Conservation (phyloP, 208 protist genomes). For the Leishmania major region DNA sequence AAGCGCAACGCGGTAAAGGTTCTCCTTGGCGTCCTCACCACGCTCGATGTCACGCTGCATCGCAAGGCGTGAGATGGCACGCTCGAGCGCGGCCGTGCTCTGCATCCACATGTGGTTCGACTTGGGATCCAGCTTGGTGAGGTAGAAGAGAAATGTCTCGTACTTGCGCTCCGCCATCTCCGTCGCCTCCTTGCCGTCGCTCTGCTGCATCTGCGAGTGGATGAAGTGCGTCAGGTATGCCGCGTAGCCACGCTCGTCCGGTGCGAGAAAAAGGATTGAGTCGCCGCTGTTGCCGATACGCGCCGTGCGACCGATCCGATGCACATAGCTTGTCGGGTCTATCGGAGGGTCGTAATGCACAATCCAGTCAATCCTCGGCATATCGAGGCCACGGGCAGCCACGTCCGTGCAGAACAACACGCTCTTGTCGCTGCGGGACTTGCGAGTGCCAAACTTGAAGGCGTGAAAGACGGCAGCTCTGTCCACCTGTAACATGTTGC, state of each 20-base stretch:
- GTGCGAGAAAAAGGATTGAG: constrained; percentile 93
- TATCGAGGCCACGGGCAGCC: constrained; percentile 95
- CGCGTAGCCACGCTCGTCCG: constrained; percentile 89
- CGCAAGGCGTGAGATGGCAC: constrained; percentile 92
- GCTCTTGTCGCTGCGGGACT: constrained; percentile 56
- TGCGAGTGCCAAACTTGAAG: constrained; percentile 68
- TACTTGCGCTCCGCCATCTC: constrained; percentile 85
- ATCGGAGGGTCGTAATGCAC: constrained; percentile 97
- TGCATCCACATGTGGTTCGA: constrained; percentile 95
- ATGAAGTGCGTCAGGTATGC: constrained; percentile 88
- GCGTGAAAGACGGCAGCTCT: constrained; percentile 91
- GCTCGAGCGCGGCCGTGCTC: constrained; percentile 80
- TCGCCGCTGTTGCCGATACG: constrained; percentile 94
- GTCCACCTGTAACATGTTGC: constrained; percentile 94
- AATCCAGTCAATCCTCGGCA: constrained; percentile 96
- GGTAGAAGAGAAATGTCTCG: constrained; percentile 85
- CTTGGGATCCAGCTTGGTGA: constrained; percentile 97
- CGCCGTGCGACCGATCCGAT: constrained; percentile 96
- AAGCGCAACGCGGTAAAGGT: constrained; percentile 94
- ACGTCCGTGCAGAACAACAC: constrained; percentile 97
- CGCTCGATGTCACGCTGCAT: constrained; percentile 46
- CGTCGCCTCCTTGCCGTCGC: constrained; percentile 12
- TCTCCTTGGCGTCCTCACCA: constrained; percentile 75
- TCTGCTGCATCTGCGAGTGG: constrained; percentile 45
- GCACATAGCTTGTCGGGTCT: constrained; percentile 95